Evolutionary conservation across 345 rosid species (phyloP).

Genomic region (Salix viminalis): DNA sequence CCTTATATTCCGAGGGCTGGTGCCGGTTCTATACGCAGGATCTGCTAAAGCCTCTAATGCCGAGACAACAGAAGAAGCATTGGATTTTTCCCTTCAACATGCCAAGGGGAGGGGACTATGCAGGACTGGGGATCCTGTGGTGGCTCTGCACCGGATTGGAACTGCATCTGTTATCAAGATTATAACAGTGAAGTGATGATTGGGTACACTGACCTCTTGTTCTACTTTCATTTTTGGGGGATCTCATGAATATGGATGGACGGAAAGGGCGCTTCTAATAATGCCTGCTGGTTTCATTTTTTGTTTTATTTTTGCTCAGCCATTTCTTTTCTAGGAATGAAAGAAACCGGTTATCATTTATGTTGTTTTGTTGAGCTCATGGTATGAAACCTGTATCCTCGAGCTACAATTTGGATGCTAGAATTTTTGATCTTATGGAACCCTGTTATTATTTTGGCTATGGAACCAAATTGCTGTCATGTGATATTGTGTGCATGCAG

Average conservation of each 20-base stretch:
- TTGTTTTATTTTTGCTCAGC: background rate
- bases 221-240: background rate
- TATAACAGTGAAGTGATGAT: slow-evolving; percentile 52
- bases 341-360: background rate
- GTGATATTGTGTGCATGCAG: background rate
- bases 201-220: too few species aligned
- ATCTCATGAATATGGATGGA: background rate
- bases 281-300: background rate
- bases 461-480: background rate
- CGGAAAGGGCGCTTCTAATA: background rate
- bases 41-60: slow-evolving; percentile 85
- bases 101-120: slow-evolving; percentile 71
- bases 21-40: slow-evolving; percentile 78
- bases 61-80: slow-evolving; percentile 89
- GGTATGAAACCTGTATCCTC: background rate
- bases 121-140: slow-evolving; percentile 75
- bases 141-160: slow-evolving; percentile 86
- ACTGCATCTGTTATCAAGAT: slow-evolving; percentile 92
- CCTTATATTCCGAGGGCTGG: slow-evolving; percentile 77
- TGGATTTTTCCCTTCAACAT: slow-evolving; percentile 65
- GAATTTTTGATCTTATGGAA: background rate
- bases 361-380: background rate
- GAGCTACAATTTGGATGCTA: background rate
- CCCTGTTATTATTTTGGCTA: background rate
- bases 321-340: background rate